Percentiles rank a stretch among this genome's conserved stretches.
phyloP scores from a whole-genome alignment of 495 filamentous ascomycete genomes.

The Lasiosphaeria ovina region DNA sequence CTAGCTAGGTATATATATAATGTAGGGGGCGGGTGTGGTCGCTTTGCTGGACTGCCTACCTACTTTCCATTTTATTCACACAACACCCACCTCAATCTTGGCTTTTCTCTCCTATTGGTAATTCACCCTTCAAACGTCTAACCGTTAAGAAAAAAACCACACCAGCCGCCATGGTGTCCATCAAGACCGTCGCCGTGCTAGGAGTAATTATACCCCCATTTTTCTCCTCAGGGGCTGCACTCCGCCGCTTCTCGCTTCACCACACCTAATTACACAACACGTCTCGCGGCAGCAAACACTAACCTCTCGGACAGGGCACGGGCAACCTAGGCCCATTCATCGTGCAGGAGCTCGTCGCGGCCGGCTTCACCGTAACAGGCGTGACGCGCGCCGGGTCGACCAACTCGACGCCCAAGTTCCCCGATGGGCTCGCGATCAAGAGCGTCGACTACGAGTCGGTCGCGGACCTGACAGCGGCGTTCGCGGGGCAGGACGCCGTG shows the following conservation, averaged over 20 bases:
- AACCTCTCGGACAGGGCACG: slow-evolving; percentile 40
- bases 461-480: slow-evolving; percentile 47
- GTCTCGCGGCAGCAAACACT: background rate
- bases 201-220: slow-evolving; percentile 39
- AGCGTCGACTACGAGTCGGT: slow-evolving; percentile 56
- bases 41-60: no score
- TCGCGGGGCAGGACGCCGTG: slow-evolving; percentile 56
- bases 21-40: no score
- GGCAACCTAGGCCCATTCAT: slow-evolving; percentile 61
- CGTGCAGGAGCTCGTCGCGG: slow-evolving; percentile 51
- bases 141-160: background rate
- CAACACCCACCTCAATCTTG: no score
- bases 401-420: slow-evolving; percentile 29
- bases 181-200: slow-evolving; percentile 51
- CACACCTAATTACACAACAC: no score
- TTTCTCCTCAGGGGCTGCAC: no score
- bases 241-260: no score
- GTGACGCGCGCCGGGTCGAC: slow-evolving; percentile 50
- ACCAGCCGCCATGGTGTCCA: slow-evolving; percentile 36
- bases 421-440: slow-evolving; percentile 37
- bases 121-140: no score
- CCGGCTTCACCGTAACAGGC: slow-evolving; percentile 58
- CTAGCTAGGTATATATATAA: no score
- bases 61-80: no score
- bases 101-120: no score